A percentile compares a stretch with the other conserved stretches of the same genome.
Evolutionary conservation across 805 yeast genomes (phyloP).

Genomic region (Myxozyma monticola): DNA sequence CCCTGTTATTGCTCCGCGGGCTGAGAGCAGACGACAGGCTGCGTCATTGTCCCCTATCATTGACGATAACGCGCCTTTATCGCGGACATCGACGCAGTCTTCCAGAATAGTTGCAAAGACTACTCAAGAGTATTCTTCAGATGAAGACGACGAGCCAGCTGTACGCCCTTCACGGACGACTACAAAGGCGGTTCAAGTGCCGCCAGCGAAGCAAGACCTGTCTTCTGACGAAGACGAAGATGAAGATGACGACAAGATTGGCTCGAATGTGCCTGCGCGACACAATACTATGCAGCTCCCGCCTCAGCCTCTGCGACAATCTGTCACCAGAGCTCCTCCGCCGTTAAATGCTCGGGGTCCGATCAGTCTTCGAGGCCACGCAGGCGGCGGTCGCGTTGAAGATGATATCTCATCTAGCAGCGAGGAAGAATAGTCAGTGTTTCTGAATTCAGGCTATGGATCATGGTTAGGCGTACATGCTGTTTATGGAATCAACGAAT

Average conservation of each 20-base stretch:
- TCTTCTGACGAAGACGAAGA: constrained; percentile 27
- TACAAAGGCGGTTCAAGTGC: constrained; percentile 1
- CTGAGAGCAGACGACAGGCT: not conserved
- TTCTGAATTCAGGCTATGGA: too few relatives aligned
- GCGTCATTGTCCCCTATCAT: constrained; percentile 4
- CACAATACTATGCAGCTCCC: not conserved
- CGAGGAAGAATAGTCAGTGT: constrained; percentile 33
- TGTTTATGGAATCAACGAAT: too few relatives aligned
- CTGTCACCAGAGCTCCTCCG: constrained; percentile 2
- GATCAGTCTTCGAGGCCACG: constrained; percentile 31
- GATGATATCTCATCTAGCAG: constrained; percentile 31
- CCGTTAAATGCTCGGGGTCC: constrained; percentile 18
- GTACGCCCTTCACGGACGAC: not conserved
- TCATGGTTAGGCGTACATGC: too few relatives aligned
- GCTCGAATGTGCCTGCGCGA: not conserved
- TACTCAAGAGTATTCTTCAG: constrained; percentile 8
- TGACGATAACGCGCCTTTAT: constrained; percentile 10
- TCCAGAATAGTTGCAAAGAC: not conserved
- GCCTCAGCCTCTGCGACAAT: not conserved
- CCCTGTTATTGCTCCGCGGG: not conserved
- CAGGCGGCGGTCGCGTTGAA: constrained; percentile 27
- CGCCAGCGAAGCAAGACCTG: constrained; percentile 13
- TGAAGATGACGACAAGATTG: not conserved
- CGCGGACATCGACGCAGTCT: not conserved
- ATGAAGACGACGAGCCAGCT: constrained; percentile 18